phyloP scores from a whole-genome alignment of 2,329 filamentous ascomycete genomes.

The Diplocarpon rosae region DNA sequence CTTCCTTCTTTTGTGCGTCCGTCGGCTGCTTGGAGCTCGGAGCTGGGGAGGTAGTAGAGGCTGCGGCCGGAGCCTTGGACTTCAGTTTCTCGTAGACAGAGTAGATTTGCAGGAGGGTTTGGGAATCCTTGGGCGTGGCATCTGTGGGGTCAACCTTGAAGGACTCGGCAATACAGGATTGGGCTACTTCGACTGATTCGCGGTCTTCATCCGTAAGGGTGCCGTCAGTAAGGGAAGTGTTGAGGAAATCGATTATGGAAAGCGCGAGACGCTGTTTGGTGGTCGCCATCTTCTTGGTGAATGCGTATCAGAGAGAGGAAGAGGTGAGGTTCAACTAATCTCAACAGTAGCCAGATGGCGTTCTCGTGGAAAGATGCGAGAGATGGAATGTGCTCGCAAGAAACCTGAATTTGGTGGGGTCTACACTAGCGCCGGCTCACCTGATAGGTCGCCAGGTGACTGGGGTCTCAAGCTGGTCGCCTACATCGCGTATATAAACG shows the following conservation, averaged over 20 bases:
- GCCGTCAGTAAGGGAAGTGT: conserved; percentile 73
- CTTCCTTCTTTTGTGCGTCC: conserved; percentile 59
- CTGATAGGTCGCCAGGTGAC: background rate
- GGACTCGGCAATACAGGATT: conserved; percentile 86
- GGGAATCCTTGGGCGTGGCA: conserved; percentile 67
- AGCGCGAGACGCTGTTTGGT: conserved; percentile 75
- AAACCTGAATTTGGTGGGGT: background rate
- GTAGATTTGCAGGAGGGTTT: conserved; percentile 87
- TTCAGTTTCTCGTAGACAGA: conserved; percentile 93
- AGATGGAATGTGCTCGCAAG: background rate
- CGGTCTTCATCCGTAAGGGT: conserved; percentile 79
- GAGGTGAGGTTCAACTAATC: background rate
- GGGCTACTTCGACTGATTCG: conserved; percentile 87
- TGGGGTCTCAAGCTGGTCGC: background rate
- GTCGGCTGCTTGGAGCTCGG: conserved; percentile 23
- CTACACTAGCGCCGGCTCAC: background rate
- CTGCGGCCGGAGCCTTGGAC: conserved; percentile 32
- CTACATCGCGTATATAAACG: too few relatives aligned
- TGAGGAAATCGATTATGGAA: conserved; percentile 92
- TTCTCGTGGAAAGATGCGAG: background rate
- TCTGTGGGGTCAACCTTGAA: conserved; percentile 90
- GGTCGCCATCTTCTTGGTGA: conserved; percentile 23
- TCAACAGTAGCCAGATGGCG: background rate
- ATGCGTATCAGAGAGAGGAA: background rate
- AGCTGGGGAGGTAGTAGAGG: conserved; percentile 28